These are phyloP conservation scores for Oryza meridionalis DNA, from an alignment of 176 grass and related monocot genomes.

Conservation along the genomic window DNA sequence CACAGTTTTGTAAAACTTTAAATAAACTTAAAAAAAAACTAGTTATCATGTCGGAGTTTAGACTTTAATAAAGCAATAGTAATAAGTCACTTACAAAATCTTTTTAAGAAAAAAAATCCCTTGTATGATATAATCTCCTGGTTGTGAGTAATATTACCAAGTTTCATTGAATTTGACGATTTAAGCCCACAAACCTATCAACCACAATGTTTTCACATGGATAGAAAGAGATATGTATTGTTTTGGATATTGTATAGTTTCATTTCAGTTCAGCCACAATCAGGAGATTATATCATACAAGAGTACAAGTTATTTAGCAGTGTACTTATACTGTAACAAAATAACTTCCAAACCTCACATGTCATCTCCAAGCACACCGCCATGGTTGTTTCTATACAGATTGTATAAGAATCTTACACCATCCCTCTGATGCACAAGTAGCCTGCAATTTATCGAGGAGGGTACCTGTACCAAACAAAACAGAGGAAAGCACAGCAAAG, in stretches of 20 bases:
- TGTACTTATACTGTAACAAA: conserved; percentile 4
- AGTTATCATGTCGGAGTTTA: no score
- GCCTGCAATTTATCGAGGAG: conserved; percentile 81
- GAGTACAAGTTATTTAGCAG: neutral
- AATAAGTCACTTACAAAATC: no score
- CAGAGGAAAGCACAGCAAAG: conserved; percentile 19
- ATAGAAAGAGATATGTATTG: neutral
- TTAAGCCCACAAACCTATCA: no score
- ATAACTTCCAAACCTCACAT: conserved; percentile 63
- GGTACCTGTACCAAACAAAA: conserved; percentile 64
- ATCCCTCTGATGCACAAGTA: conserved; percentile 82
- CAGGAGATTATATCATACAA: no score
- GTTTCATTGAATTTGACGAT: no score
- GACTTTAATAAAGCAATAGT: no score
- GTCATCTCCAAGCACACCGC: conserved; percentile 94
- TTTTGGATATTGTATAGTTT: neutral
- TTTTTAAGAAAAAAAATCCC: no score
- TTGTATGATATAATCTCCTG: no score
- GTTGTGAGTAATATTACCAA: no score
- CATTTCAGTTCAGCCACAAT: conserved; percentile 1
- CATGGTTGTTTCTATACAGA: conserved; percentile 91
- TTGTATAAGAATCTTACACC: conserved; percentile 86
- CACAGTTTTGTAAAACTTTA: no score
- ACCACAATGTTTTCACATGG: neutral
- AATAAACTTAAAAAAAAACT: no score